Conservation (phyloP, 2,329 filamentous ascomycete genomes). For the Chlorencoelia australis region DNA sequence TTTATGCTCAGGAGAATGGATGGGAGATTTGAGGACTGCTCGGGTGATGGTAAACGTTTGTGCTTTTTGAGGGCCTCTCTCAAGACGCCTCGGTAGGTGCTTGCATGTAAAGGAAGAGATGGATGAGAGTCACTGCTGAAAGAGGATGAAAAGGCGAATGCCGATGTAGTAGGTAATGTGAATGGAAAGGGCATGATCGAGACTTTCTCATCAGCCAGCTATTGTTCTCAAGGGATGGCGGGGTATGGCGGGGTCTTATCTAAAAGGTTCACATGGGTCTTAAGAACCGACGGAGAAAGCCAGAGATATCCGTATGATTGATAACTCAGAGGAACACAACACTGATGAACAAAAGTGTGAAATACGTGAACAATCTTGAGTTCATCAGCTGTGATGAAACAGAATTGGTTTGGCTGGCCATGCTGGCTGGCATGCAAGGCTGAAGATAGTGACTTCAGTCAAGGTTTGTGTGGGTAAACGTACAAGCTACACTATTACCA, state of each 20-base stretch:
- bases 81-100: slow-evolving; percentile 74
- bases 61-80: slow-evolving; percentile 78
- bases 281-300: too few species aligned
- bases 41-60: slow-evolving; percentile 68
- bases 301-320: too few species aligned
- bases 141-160: slow-evolving; percentile 69
- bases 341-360: too few species aligned
- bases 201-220: too few species aligned
- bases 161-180: slow-evolving; percentile 77
- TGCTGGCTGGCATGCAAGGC: neutral
- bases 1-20: slow-evolving; percentile 60
- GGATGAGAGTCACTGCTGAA: slow-evolving; percentile 78
- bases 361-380: too few species aligned
- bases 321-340: too few species aligned
- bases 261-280: too few species aligned
- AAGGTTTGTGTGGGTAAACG: neutral
- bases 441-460: slow-evolving; percentile 3
- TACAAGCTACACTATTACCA: neutral
- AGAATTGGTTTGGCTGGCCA: neutral
- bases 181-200: slow-evolving; percentile 78
- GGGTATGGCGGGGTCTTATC: too few species aligned
- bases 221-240: too few species aligned
- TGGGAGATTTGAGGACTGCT: slow-evolving; percentile 61
- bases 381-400: slow-evolving; percentile 1
- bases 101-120: slow-evolving; percentile 72